Evolutionary conservation across 345 rosid species (phyloP), one percentile per base, ranked within the genome.

Genomic region (Sisymbrium irio): DNA sequence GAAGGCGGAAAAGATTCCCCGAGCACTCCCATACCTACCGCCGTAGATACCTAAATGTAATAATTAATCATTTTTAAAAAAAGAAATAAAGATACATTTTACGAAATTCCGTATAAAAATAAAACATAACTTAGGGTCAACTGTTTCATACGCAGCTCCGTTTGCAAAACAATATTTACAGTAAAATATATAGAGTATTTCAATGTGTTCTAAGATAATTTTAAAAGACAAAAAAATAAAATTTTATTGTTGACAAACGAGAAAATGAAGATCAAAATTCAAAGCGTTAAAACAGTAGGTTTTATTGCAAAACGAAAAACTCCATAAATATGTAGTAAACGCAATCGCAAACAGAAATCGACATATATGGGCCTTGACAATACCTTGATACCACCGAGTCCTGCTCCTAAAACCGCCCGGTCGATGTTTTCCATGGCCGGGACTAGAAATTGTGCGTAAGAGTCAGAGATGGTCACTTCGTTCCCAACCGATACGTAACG

Each of bases 401-500:
- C 78, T 2, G 76, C 80, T 35, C 14, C 8, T 14, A 10, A 13
- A 32, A 83, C 4, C 1, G 80, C 76, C 5, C 39, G 67, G 8
- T 40, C 82, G 13, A 80, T 70, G 28, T 83, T 83, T 30, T 40
- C 41, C 74, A 83, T 74, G 25, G 82, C 83, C 0, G 68, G 83
- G 32, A 74, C 76, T 10, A 80, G 61, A 12, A 33, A 84, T 4
- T 37, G 77, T 3, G 89, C 78, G 5, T 0, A 46, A 0, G 50
- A 1, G 58, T 78, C 65, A 0, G 35, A 53, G 4, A 80, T 80
- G 15, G 77, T 28, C 11, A 83, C 77, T 67, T 90, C 93, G 7
- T 90, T 90, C 18, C 93, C 96, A 4, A 86, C 93, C 0, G 85
- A 77, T 17, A 90, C 69, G 72, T 88, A 88, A 15, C 78, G 67